Conservation (phyloP, 495 filamentous ascomycete species). For the Pseudevernia furfuracea region DNA sequence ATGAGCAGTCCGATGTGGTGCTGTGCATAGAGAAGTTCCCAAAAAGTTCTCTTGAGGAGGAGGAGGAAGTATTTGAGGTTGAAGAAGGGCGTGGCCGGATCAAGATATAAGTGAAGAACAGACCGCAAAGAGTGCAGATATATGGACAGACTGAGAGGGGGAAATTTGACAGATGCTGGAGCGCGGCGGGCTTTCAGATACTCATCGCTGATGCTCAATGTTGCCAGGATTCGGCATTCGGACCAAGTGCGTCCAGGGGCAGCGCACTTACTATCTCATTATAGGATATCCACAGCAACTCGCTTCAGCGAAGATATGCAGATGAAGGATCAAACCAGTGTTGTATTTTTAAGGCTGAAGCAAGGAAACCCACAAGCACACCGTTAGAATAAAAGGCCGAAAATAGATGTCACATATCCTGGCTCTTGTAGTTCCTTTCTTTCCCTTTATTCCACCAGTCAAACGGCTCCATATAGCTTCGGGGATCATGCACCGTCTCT, state of each 20-base stretch:
- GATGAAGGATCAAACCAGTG: neutral
- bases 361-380: neutral
- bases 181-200: neutral
- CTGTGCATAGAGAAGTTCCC: neutral
- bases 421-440: neutral
- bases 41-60: neutral
- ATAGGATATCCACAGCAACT: neutral
- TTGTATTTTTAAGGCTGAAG: neutral
- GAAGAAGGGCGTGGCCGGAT: neutral
- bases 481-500: neutral
- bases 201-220: neutral
- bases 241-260: neutral
- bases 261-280: neutral
- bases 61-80: neutral
- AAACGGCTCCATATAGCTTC: neutral
- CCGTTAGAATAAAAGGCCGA: neutral
- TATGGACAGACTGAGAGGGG: neutral
- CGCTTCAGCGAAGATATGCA: neutral
- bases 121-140: neutral
- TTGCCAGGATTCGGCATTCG: neutral
- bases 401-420: neutral
- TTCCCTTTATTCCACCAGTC: neutral
- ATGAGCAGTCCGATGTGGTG: neutral
- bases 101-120: neutral
- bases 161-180: neutral